Evolutionary conservation across 768 basidiomycete species (phyloP), one percentile per base, ranked within the genome.

Genomic region (Podaxis sp.): DNA sequence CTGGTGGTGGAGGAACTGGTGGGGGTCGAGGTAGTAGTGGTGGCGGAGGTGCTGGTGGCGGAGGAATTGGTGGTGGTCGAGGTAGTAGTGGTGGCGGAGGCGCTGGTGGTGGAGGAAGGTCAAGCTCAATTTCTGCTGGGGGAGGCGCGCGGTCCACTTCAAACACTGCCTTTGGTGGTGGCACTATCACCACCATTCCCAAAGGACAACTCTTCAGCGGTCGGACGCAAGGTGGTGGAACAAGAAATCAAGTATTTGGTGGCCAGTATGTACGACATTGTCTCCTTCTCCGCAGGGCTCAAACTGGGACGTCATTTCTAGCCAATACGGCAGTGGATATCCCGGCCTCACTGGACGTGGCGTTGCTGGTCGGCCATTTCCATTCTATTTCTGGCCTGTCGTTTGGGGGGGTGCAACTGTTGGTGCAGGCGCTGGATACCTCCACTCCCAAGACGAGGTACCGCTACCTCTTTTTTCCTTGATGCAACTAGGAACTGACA

Each of bases 351-450:
- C 66, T 13, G 73, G 74, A 5, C 74, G 76, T 3, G 84, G 85
- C 13, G 82, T 85, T 16, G 47, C 63, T 0, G 78, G 79, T 0
- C 76, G 77, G 0, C 76, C 76, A 2, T 88, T 89, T 67, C 88
- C 88, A 0, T 89, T 85, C 62, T 77, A 76, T 63, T 89, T 79
- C 72, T 89, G 87, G 86, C 87, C 87, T 5, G 44, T 88, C 9
- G 76, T 77, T 0, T 88, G 83, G 82, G 65, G 66, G 14, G 46
- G 60, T 2, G 71, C 71, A 1, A 63, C 60, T 27, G 60, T 61
- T 50, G 69, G 66, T 5, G 57, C 68, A 27, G 50, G 62, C 21
- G 65, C 60, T 7, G 59, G 68, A 3, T 72, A 72, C 50, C 68
- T 70, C 5, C 68, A 72, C 32, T 58, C 53, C 42, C 51, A 70